Base-by-base conservation (phyloP, 2,329 filamentous ascomycete species). In the Sclerotinia spermophila region DNA sequence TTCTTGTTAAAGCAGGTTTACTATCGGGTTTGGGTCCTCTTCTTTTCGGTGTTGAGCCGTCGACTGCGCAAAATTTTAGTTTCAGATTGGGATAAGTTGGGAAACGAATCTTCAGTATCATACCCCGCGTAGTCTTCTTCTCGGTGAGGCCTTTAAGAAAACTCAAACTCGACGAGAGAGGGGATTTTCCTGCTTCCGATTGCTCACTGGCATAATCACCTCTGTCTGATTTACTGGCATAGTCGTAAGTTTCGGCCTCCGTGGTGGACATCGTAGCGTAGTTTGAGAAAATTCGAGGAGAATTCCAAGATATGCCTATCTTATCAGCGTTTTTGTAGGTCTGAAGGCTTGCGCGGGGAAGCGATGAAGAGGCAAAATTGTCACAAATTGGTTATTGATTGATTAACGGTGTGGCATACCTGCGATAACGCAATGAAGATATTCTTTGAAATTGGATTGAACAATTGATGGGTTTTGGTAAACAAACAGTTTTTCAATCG, bases 1-100 rank as follows among this genome's bases (percentile, higher is more conserved):
- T 89, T 73, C 95, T 87, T 30, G 95, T 98, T 77, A 97, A 83
- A 59, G 96, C 95, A 27, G 96, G 96, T 79, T 97, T 97, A 83
- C 92, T 96, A 80, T 98, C 96, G 30, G 96, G 96, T 80, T 98
- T 98, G 0, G 96, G 96, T 1, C 96, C 96, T 81, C 96, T 89
- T 75, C 93, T 89, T 82, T 98, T 99, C 3, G 93, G 89, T 13
- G 91, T 86, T 78, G 96, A 91, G 60, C 93, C 94, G 84, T 97
- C 94, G 91, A 71, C 71, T 73, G 53, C 69, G 35, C 33, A 27
- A 53, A 44, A 65, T 56, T 74, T 69, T 76, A 72, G 58, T 40
- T 6, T 27, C 38, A 24, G 21, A 35, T 13, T 17, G 33, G 7
- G 24, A 48, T 13, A 53, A 42, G 30, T 56, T 70, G 64, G 35